Evolutionary conservation across 257 asterid genomes (phyloP), one percentile per base, ranked within the genome.

Genomic region (Voacanga thouarsii): DNA sequence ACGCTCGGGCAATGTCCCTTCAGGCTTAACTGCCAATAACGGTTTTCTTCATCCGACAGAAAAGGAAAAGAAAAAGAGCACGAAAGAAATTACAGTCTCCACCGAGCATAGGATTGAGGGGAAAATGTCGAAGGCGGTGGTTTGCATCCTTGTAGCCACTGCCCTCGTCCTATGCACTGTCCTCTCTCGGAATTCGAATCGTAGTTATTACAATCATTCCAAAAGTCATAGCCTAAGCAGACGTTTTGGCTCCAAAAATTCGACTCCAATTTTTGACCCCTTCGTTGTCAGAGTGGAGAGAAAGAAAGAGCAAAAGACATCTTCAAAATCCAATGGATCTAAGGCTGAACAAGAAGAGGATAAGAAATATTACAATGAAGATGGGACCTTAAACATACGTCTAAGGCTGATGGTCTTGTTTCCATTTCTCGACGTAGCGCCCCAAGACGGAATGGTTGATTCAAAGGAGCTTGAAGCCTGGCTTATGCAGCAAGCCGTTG

Each of bases 41-140:
- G 56, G 61, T 50, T 39, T 79, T 73, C 61, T 49, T 53, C 33
- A 39, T 19, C 16, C 23, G 28, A 39, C 60, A 19, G 37, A 26
- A 41, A 60, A 75, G 7, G 51, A 4, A 80, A 80, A 7, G 4
- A 5, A 45, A n/a, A 37, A 18, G 14, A 9, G 1, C 7, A 59
- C 19, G 9, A 64, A 11, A 21, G n/a, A 37, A 60, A 24, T 19
- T 7, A 41, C 64, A 16, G 51, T 11, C 45, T 6, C 71, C 72
- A 9, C 53, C 3, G 69, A 61, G 28, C 39, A 75, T 16, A 21
- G 66, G 45, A 5, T 10, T 12, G 59, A 39, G 70, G 26, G 44
- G 73, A 82, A 77, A 49, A 83, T 81, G 89, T 57, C 85, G 82
- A 86, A 83, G 87, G 85, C 77, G 87, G 89, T 77, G 81, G 81